Evolutionary conservation across 768 basidiomycete genomes (phyloP), one percentile per base, ranked within the genome.

Genomic region (Naganishia vaughanmartiniae): DNA sequence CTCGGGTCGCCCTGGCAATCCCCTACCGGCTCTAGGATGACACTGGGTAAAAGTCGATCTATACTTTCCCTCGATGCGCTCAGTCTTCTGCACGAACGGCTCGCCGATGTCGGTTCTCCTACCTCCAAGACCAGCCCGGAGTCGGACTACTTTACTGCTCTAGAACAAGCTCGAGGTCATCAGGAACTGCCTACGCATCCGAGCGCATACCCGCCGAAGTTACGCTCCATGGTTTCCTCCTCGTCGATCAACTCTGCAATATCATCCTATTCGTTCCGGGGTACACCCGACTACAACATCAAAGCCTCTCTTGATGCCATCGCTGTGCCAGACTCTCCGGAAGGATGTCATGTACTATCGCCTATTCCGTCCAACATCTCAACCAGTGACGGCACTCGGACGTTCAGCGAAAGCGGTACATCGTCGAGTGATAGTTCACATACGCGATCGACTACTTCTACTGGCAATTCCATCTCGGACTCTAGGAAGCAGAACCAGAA

Each of bases 1-100:
- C 26, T 63, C 17, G 60, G 42, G 28, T 63, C 60, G 15, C 60
- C 60, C 46, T 45, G 60, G 60, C 39, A 63, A 30, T 63, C 60
- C 1, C 60, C 60, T n/a, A 42, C 60, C 36, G 42, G 60, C 39
- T 45, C 60, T 12, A 63, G 60, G 19, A 63, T 45, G 39, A 63
- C 36, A 14, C 26, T 63, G 39, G 39, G 60, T 28, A 63, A 24
- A 46, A 63, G 39, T 45, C 24, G 60, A 42, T 63, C 60, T 9
- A 63, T 63, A 5, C 39, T 63, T 30, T 63, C 60, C 42, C 28
- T 63, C 36, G 60, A 63, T 17, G 26, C 60, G 2, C 39, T 30
- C n/a, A 63, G 36, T 26, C 42, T 19, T 14, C 14, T 63, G 21
- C 60, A 30, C 15, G 39, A 45, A 15, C 60, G 12, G 17, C 36